Evolutionary conservation across 176 grass and related monocot species (phyloP).

Genomic region (Zoysia pacifica): DNA sequence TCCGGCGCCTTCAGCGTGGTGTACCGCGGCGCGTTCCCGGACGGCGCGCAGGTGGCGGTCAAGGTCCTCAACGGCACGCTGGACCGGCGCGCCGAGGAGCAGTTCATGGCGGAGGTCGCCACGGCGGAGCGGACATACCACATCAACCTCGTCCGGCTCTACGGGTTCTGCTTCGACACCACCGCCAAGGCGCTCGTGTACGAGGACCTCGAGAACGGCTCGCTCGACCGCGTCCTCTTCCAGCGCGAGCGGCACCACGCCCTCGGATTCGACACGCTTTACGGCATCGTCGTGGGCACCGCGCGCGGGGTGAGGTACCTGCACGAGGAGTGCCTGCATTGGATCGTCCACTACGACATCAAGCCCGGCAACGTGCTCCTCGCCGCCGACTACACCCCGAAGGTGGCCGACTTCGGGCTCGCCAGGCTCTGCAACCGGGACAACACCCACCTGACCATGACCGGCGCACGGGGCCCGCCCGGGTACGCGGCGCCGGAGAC

Average conservation of each 20-base stretch:
- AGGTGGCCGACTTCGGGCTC: slow-evolving; percentile 75
- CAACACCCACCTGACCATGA: slow-evolving; percentile 58
- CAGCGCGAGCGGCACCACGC: background rate
- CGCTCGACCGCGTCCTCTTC: slow-evolving; percentile 52
- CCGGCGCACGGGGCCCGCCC: slow-evolving; percentile 50
- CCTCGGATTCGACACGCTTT: slow-evolving; percentile 39
- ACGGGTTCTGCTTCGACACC: slow-evolving; percentile 70
- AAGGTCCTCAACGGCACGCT: slow-evolving; percentile 55
- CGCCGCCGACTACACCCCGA: slow-evolving; percentile 38
- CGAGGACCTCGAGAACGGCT: slow-evolving; percentile 67
- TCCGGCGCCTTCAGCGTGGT: slow-evolving; percentile 51
- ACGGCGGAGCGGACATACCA: slow-evolving; percentile 67
- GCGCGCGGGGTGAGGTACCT: slow-evolving; percentile 60
- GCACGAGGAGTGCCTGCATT: slow-evolving; percentile 65
- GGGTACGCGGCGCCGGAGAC: slow-evolving; percentile 78
- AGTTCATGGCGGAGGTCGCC: slow-evolving; percentile 76
- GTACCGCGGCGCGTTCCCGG: slow-evolving; percentile 54
- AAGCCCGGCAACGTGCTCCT: slow-evolving; percentile 79
- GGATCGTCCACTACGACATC: slow-evolving; percentile 79
- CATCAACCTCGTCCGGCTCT: slow-evolving; percentile 71
- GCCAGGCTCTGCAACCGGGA: slow-evolving; percentile 62
- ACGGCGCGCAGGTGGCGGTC: slow-evolving; percentile 46
- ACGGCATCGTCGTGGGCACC: slow-evolving; percentile 55
- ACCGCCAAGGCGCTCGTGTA: slow-evolving; percentile 60
- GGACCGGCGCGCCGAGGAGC: slow-evolving; percentile 51